Evolutionary conservation across 1,139 yeast species (phyloP).

Genomic region (Protomyces pachydermus): DNA sequence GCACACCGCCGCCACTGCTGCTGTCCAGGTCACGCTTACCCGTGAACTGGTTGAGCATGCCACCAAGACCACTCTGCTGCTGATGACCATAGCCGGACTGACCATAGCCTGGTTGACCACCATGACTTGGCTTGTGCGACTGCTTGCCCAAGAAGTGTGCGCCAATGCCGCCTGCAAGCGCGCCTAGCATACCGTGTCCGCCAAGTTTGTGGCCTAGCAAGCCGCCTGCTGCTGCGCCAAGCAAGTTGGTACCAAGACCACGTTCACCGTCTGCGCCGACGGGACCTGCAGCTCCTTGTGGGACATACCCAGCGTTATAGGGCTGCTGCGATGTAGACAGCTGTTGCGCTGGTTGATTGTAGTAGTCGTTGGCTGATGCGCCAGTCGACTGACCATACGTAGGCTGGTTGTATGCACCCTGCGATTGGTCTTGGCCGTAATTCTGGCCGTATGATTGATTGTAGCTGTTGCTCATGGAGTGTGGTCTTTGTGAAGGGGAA

Average conservation of each 20-base stretch:
- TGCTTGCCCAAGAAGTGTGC: conserved; percentile 21
- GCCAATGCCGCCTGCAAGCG: conserved; percentile 24
- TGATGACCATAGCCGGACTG: not conserved
- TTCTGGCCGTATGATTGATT: not conserved
- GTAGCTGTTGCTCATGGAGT: not conserved
- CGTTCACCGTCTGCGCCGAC: conserved; percentile 17
- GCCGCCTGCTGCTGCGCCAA: conserved; percentile 22
- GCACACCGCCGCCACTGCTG: not conserved
- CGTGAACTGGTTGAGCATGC: not conserved
- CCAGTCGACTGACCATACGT: not conserved
- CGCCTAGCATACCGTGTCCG: conserved; percentile 21
- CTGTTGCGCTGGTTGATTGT: not conserved
- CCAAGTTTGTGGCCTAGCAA: conserved; percentile 21
- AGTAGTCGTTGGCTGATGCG: not conserved
- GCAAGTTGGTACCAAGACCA: conserved; percentile 7
- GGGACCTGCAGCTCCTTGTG: not conserved
- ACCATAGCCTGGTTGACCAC: not conserved
- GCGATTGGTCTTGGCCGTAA: not conserved
- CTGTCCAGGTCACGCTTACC: not conserved
- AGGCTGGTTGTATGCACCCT: not conserved
- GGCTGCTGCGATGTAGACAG: not conserved
- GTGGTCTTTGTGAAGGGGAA: not conserved
- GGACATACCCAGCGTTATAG: not conserved
- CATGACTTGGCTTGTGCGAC: not conserved
- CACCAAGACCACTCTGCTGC: not conserved